Conservation (phyloP, 305 asterid genomes). For the Plantago lanceolata region DNA sequence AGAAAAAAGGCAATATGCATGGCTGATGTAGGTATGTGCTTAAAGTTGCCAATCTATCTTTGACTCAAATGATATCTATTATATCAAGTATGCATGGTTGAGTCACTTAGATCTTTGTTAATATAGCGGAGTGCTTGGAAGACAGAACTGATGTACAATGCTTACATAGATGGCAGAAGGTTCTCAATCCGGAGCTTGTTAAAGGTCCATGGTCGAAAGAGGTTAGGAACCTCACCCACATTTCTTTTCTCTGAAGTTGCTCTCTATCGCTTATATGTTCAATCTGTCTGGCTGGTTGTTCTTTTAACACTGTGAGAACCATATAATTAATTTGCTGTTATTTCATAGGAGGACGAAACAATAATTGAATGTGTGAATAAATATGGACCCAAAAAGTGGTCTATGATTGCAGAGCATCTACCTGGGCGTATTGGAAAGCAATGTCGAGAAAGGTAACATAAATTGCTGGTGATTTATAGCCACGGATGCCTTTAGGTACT, state of each 20-base stretch:
- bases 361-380: constrained; percentile 70
- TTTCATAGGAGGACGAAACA: constrained; percentile 79
- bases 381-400: constrained; percentile 97
- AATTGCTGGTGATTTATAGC: constrained; percentile 16
- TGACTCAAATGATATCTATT: constrained; percentile 10
- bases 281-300: constrained; percentile 13
- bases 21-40: too few relatives aligned
- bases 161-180: constrained; percentile 99
- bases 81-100: constrained; percentile 24
- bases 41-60: background rate
- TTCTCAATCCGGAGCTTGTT: constrained; percentile 96
- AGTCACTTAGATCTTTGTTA: constrained; percentile 18
- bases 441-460: constrained; percentile 83
- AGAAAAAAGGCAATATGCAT: too few relatives aligned
- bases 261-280: constrained; percentile 13
- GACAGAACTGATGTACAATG: constrained; percentile 99
- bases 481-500: constrained; percentile 5
- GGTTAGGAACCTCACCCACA: constrained; percentile 36
- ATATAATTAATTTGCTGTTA: constrained; percentile 21
- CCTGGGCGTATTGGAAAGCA: constrained; percentile 99
- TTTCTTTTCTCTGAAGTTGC: constrained; percentile 1
- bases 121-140: constrained; percentile 87
- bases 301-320: constrained; percentile 19
- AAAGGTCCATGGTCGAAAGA: constrained; percentile 99
- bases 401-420: constrained; percentile 89